phyloP scores from a whole-genome alignment of 768 basidiomycete genomes.

The Gloeostereum incarnatum region DNA sequence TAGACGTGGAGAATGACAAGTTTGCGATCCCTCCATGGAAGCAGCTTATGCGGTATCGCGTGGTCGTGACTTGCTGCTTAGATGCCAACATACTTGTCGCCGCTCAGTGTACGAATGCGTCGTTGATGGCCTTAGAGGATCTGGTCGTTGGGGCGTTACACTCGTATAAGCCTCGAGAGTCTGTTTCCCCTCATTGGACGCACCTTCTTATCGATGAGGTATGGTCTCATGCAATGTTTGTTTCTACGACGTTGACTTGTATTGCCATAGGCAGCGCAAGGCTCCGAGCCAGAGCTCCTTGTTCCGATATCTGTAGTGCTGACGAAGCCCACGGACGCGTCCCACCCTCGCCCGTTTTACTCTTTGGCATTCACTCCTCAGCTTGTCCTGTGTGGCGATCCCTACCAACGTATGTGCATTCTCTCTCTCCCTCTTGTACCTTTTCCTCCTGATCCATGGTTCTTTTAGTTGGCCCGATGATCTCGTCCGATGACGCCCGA shows the following conservation, averaged over 20 bases:
- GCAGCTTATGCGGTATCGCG: slow-evolving; percentile 33
- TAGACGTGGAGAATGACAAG: slow-evolving; percentile 36
- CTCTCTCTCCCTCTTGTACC: background rate
- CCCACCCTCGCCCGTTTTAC: no score
- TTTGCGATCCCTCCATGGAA: slow-evolving; percentile 38
- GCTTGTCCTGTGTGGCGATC: slow-evolving; percentile 41
- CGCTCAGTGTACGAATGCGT: slow-evolving; percentile 34
- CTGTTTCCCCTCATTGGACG: slow-evolving; percentile 37
- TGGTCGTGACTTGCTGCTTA: slow-evolving; percentile 36
- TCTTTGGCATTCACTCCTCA: slow-evolving; percentile 24
- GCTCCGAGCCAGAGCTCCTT: slow-evolving; percentile 39
- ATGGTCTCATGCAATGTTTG: background rate
- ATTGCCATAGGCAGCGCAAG: slow-evolving; percentile 36
- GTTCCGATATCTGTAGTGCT: slow-evolving; percentile 41
- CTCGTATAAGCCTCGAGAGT: slow-evolving; percentile 20
- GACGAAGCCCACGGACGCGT: slow-evolving; percentile 14
- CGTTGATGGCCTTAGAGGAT: slow-evolving; percentile 28
- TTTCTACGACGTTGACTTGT: background rate
- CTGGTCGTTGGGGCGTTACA: slow-evolving; percentile 26
- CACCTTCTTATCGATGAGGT: slow-evolving; percentile 46
- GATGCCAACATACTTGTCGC: slow-evolving; percentile 34
- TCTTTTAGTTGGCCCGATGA: slow-evolving; percentile 35
- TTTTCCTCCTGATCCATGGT: slow-evolving; percentile 1
- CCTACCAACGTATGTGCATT: slow-evolving; percentile 31
- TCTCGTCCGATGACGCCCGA: slow-evolving; percentile 34